Base-by-base conservation (phyloP, 805 yeast species). In the Scheffersomyces stipitis region DNA sequence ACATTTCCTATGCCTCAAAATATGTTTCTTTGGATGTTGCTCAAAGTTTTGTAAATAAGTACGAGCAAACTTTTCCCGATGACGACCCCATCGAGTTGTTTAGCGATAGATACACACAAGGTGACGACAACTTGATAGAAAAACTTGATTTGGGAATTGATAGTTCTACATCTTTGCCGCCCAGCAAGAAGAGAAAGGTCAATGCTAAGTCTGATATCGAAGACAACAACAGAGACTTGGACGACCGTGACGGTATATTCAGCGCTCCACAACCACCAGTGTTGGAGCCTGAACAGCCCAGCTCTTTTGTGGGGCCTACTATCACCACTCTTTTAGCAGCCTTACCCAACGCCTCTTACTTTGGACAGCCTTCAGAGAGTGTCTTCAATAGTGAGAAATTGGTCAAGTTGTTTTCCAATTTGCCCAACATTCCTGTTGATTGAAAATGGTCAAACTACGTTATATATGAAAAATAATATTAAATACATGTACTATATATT, bases 21-120 rank as follows among this genome's bases (percentile, higher is more conserved):
- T 81, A 76, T 53, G 86, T 91, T 24, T 89, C 83, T 46, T 60
- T 86, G 15, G 74, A 76, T 30, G 83, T 86, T 10, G 80, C 89
- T 4, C 65, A 73, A 32, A 71, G 77, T 33, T 71, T 91, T 31
- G 89, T 86, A 44, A 71, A 68, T 38, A 74, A 95, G 43, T 89
- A 74, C 58, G 64, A 72, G 22, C 81, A 78, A 42, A 60, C 73
- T 24, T 89, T 86, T 57, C 86, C 90, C 0, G 75, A 78, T 4
- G 82, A 76, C 20, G 71, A 74, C 31, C 64, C 66, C 37, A 59
- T 52, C 34, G 63, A 48, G 26, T 64, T 58, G 46, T 66, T 60
- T 30, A 54, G 60, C 28, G 66, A 64, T 56, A 49, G 76, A 48
- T 54, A 74, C 46, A 64, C 65, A 30, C 56, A 62, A 18, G 59